These are phyloP conservation scores for Xylaria multiplex DNA, from an alignment of 2,329 filamentous ascomycete species.

Conservation along the genomic window DNA sequence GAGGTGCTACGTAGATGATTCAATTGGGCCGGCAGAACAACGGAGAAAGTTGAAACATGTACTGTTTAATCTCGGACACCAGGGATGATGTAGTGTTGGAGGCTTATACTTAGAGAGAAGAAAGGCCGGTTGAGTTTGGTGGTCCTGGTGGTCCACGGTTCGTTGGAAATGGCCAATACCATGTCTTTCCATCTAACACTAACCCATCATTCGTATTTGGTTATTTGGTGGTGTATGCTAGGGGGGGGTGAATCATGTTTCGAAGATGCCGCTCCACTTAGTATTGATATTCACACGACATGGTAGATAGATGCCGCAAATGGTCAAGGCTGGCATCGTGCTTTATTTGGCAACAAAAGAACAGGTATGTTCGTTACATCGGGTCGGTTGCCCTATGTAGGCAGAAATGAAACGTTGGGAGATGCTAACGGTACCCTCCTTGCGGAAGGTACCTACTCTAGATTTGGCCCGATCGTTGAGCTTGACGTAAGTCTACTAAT, in stretches of 20 bases:
- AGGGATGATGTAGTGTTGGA: constrained; percentile 6
- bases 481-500: constrained; percentile 20
- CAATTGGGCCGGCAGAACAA: constrained; percentile 2
- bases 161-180: background rate
- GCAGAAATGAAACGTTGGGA: constrained; percentile 24
- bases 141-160: constrained; percentile 10
- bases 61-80: constrained; percentile 1
- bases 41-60: constrained; percentile 14
- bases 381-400: constrained; percentile 8
- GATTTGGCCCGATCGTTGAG: constrained; percentile 11
- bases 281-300: background rate
- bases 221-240: constrained; percentile 6
- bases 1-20: constrained; percentile 1
- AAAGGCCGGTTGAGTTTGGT: background rate
- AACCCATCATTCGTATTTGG: constrained; percentile 5
- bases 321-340: constrained; percentile 2
- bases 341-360: constrained; percentile 8
- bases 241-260: constrained; percentile 25
- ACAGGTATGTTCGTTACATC: background rate
- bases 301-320: background rate
- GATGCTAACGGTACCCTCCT: constrained; percentile 5
- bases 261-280: constrained; percentile 12
- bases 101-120: background rate
- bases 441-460: background rate
- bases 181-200: background rate